Evolutionary conservation across 495 filamentous ascomycete genomes (phyloP).

Genomic region (Hypoxylon subgilvum): DNA sequence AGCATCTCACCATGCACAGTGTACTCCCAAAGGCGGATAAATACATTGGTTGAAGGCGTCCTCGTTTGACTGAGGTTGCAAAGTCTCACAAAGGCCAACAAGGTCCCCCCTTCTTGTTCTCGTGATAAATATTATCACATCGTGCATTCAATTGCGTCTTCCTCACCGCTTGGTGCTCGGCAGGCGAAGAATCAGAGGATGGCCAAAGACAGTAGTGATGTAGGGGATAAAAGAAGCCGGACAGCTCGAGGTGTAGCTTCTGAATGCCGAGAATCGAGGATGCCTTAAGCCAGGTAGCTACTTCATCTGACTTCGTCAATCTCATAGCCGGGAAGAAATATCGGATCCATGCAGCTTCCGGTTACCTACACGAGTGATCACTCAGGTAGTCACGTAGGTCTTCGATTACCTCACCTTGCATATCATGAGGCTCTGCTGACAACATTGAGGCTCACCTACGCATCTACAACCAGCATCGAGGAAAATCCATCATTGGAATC

Average conservation of each 20-base stretch:
- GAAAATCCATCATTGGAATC: background rate
- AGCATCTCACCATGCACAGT: background rate
- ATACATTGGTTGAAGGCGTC: background rate
- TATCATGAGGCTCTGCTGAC: slow-evolving; percentile 21
- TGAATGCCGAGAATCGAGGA: slow-evolving; percentile 1
- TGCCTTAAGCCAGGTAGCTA: slow-evolving; percentile 1
- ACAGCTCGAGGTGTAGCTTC: slow-evolving; percentile 8
- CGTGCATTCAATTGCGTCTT: background rate
- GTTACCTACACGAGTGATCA: too few species aligned
- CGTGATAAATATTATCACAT: background rate
- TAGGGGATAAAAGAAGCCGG: background rate
- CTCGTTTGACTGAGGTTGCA: background rate
- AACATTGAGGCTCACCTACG: background rate
- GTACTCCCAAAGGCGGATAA: slow-evolving; percentile 5
- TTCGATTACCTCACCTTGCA: too few species aligned
- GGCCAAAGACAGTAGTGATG: slow-evolving; percentile 4
- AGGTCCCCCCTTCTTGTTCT: background rate
- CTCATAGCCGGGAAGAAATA: slow-evolving; percentile 6
- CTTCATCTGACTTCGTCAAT: slow-evolving; percentile 12
- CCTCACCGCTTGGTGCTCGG: background rate
- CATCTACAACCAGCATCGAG: background rate
- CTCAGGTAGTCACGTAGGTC: background rate
- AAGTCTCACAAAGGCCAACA: slow-evolving; percentile 17
- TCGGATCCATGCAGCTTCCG: background rate
- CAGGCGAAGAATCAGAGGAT: slow-evolving; percentile 8